These are phyloP conservation scores for Pseudogymnoascus destructans DNA, from an alignment of 2,329 filamentous ascomycete genomes.

Conservation along the genomic window DNA sequence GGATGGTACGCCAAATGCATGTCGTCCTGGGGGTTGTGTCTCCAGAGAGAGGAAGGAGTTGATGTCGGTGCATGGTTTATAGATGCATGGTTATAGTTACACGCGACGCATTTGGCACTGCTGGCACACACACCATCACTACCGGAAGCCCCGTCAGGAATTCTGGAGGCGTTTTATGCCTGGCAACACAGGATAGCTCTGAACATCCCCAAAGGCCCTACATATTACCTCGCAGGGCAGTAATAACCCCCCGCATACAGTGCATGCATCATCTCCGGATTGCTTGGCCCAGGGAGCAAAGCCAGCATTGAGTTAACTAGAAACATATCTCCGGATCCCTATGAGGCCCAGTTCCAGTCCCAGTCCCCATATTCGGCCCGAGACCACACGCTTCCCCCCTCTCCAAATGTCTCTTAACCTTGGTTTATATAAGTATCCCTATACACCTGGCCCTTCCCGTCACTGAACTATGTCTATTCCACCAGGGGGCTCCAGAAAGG, in stretches of 20 bases:
- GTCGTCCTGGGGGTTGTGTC: background rate
- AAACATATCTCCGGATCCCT: background rate
- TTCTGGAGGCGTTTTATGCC: background rate
- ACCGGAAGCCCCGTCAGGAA: background rate
- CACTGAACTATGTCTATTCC: background rate
- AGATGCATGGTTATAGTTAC: slow-evolving; percentile 1
- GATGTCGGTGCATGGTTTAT: background rate
- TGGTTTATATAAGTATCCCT: slow-evolving; percentile 4
- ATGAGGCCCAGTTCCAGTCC: background rate
- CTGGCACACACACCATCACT: background rate
- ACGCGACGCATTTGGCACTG: slow-evolving; percentile 3
- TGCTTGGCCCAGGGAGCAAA: background rate
- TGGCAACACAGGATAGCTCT: background rate
- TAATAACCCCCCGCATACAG: background rate
- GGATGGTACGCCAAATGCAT: background rate
- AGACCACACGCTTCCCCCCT: background rate
- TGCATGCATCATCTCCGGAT: background rate
- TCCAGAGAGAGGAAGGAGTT: background rate
- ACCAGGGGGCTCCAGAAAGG: background rate
- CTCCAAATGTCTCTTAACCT: background rate
- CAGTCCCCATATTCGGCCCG: background rate
- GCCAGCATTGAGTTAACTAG: background rate
- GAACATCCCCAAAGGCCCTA: background rate
- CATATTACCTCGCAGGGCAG: background rate
- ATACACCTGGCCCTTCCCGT: background rate